A percentile compares a stretch with the other conserved stretches of the same genome.
Conservation (phyloP, 2,329 filamentous ascomycete species). For the Amphichorda felina region DNA sequence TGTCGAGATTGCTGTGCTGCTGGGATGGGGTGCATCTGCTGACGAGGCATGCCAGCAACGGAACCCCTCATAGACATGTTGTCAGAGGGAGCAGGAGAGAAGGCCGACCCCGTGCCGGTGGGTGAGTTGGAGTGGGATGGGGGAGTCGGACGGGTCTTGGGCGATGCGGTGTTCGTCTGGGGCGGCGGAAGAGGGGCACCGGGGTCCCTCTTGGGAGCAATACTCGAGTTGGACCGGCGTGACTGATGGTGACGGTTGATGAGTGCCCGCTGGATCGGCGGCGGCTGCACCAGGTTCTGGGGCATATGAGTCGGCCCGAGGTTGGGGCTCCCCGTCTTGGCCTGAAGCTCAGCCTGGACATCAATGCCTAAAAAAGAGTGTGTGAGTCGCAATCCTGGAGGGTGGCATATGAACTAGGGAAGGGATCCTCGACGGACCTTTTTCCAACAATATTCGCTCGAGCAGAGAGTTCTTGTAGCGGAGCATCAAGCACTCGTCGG, state of each 20-base stretch:
- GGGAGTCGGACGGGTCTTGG: constrained; percentile 68
- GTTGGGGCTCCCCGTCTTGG: constrained; percentile 82
- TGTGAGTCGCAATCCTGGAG: background rate
- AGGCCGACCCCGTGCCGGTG: constrained; percentile 32
- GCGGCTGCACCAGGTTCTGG: constrained; percentile 59
- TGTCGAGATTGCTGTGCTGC: constrained; percentile 11
- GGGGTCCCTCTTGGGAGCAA: constrained; percentile 62
- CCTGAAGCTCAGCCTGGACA: constrained; percentile 87
- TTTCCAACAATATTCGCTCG: constrained; percentile 90
- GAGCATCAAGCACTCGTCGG: constrained; percentile 95
- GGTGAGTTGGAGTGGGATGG: constrained; percentile 60
- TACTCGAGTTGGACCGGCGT: constrained; percentile 59
- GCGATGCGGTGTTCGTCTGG: constrained; percentile 28
- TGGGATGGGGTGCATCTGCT: constrained; percentile 16
- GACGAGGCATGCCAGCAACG: constrained; percentile 17
- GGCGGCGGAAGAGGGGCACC: constrained; percentile 33
- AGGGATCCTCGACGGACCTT: constrained; percentile 46
- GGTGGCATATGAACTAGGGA: no score
- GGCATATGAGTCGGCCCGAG: constrained; percentile 57
- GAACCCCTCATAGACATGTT: constrained; percentile 31
- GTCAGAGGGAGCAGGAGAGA: constrained; percentile 33
- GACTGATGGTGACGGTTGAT: constrained; percentile 70
- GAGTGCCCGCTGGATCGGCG: constrained; percentile 68
- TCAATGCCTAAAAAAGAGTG: constrained; percentile 61
- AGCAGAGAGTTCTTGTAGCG: constrained; percentile 96